These are phyloP conservation scores for Pseudognaphalium luteoalbum DNA, from an alignment of 129 eudicot genomes.

Conservation along the genomic window DNA sequence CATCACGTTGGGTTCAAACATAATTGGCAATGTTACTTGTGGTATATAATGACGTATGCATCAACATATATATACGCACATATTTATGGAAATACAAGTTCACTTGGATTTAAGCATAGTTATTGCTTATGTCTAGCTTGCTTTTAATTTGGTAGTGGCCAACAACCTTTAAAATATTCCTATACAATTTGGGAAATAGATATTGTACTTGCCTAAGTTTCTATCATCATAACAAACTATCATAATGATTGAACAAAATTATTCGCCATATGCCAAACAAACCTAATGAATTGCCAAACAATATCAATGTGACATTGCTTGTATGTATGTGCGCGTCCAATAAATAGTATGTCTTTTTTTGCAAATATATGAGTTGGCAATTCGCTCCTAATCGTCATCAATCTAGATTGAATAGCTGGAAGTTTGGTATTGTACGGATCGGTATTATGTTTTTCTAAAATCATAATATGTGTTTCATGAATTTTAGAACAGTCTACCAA, in stretches of 20 bases:
- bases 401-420: not conserved
- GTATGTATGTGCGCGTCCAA: not conserved
- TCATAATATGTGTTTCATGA: not conserved
- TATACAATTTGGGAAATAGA: conserved; percentile 30
- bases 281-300: conserved; percentile 32
- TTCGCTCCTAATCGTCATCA: not conserved
- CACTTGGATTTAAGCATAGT: conserved; percentile 14
- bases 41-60: not conserved
- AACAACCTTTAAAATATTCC: conserved; percentile 35
- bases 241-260: conserved; percentile 38
- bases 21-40: not conserved
- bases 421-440: not conserved
- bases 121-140: conserved; percentile 17
- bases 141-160: conserved; percentile 25
- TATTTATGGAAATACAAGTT: conserved; percentile 21
- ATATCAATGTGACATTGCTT: conserved; percentile 14
- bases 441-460: not conserved
- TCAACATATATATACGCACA: not conserved
- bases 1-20: not conserved
- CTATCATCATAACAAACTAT: conserved; percentile 40
- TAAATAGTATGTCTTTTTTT: not conserved
- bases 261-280: conserved; percentile 37
- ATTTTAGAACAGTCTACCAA: no score
- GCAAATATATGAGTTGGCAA: not conserved
- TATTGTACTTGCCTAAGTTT: conserved; percentile 36